Percentiles rank a stretch among this genome's conserved stretches.
Conservation (phyloP, 2,329 filamentous ascomycete genomes). For the Fusarium torulosum region DNA sequence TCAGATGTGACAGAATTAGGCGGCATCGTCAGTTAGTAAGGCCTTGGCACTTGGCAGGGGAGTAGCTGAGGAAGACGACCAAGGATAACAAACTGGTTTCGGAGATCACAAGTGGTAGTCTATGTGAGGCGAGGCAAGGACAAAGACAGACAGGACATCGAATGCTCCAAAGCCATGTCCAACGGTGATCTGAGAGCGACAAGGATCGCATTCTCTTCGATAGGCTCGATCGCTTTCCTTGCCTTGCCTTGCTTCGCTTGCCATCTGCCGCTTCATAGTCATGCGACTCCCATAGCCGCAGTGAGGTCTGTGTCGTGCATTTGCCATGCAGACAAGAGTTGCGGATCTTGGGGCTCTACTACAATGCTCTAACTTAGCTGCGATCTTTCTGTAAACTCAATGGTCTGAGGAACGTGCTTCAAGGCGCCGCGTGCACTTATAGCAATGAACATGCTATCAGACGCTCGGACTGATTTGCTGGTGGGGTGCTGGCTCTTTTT, state of each 20-base stretch:
- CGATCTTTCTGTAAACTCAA: slow-evolving; percentile 2
- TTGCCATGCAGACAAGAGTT: slow-evolving; percentile 28
- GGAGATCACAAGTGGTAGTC: no score
- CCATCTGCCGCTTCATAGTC: background rate
- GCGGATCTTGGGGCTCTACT: slow-evolving; percentile 12
- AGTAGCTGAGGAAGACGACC: background rate
- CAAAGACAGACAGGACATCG: no score
- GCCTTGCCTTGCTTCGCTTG: background rate
- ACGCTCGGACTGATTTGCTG: slow-evolving; percentile 24
- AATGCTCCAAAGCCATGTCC: background rate
- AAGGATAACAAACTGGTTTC: background rate
- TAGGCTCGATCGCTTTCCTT: slow-evolving; percentile 20
- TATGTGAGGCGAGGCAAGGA: no score
- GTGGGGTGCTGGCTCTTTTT: background rate
- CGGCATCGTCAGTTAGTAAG: slow-evolving; percentile 10
- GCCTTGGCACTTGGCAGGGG: slow-evolving; percentile 12
- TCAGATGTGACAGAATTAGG: slow-evolving; percentile 22
- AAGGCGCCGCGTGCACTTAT: slow-evolving; percentile 12
- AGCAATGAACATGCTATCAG: slow-evolving; percentile 3
- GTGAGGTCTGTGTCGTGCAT: slow-evolving; percentile 32
- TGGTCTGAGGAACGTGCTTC: slow-evolving; percentile 12
- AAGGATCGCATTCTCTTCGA: slow-evolving; percentile 16
- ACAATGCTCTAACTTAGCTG: background rate
- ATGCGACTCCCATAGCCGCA: slow-evolving; percentile 9
- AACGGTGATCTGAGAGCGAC: slow-evolving; percentile 7